Base-by-base conservation (phyloP, 345 rosid species). In the Draba incana region DNA sequence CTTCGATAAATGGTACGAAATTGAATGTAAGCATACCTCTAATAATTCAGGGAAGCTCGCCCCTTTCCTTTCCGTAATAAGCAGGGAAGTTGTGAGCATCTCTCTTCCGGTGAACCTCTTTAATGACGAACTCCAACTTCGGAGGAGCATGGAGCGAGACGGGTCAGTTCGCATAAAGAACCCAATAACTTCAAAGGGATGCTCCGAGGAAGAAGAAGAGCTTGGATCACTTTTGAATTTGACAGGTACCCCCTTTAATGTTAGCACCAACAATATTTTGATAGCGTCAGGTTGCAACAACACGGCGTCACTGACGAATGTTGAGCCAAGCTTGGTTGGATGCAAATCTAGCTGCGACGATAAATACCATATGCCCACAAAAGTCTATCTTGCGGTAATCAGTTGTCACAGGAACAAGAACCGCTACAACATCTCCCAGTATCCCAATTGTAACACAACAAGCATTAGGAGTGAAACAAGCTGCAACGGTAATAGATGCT, bases 401-500 rank as follows among this genome's bases (percentile, higher is more conserved):
- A 20, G 3, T 15, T 67, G 63, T 67, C 3, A 4, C 4, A 35
- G 33, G 8, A 4, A 2, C 14, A 58, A 0, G 10, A 2, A 1
- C n/a, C n/a, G n/a, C n/a, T n/a, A n/a, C n/a, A n/a, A n/a, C n/a
- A n/a, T n/a, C n/a, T n/a, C n/a, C n/a, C n/a, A n/a, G n/a, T n/a
- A n/a, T n/a, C n/a, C n/a, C n/a, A n/a, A n/a, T n/a, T 53, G 70
- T 66, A 2, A 0, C 4, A 1, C 8, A 42, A 15, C 3, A 1
- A 16, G 20, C 16, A 16, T 2, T 8, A 4, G 0, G 13, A 13
- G 31, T 30, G 52, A 28, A 12, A 66, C 23, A 66, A 16, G 31
- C 2, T 84, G 84, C 62, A 15, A 58, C 8, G 83, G 83, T 4
- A 44, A 6, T 10, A 63, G 78, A 10, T 84, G 85, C 16, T 84